Conservation (phyloP, 2,329 filamentous ascomycete species). For the Byssoonygena ceratinophila region DNA sequence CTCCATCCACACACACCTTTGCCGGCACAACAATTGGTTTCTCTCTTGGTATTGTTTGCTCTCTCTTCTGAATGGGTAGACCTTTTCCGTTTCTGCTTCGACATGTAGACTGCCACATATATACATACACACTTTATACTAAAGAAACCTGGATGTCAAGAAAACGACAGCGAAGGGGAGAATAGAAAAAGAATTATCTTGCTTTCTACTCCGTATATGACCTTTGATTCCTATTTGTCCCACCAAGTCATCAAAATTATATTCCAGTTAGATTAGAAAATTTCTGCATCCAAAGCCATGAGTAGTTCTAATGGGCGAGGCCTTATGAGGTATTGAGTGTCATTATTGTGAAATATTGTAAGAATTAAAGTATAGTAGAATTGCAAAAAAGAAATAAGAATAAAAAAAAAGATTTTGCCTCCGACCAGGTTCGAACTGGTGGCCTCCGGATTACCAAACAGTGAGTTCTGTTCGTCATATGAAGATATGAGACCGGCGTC, state of each 20-base stretch:
- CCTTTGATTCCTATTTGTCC: no score
- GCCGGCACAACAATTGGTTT: no score
- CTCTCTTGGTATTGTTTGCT: neutral
- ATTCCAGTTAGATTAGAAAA: no score
- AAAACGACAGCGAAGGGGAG: neutral
- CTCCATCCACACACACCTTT: no score
- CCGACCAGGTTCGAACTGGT: conserved; percentile 13
- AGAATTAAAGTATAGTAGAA: no score
- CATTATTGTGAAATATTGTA: neutral
- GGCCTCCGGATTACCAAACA: conserved; percentile 10
- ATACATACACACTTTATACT: neutral
- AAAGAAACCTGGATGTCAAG: neutral
- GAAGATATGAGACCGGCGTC: conserved; percentile 12
- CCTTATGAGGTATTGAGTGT: no score
- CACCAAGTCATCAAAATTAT: no score
- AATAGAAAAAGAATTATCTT: neutral
- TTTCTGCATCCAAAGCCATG: no score
- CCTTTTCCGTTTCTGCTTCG: neutral
- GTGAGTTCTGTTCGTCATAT: conserved; percentile 7
- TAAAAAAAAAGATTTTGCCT: conserved; percentile 1
- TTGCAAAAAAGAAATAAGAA: neutral
- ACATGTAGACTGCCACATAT: neutral
- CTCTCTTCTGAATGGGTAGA: neutral
- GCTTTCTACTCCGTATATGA: neutral
- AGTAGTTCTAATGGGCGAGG: no score